These are phyloP conservation scores for Diaporthe caulivora DNA, from an alignment of 2,329 filamentous ascomycete species.

Conservation along the genomic window DNA sequence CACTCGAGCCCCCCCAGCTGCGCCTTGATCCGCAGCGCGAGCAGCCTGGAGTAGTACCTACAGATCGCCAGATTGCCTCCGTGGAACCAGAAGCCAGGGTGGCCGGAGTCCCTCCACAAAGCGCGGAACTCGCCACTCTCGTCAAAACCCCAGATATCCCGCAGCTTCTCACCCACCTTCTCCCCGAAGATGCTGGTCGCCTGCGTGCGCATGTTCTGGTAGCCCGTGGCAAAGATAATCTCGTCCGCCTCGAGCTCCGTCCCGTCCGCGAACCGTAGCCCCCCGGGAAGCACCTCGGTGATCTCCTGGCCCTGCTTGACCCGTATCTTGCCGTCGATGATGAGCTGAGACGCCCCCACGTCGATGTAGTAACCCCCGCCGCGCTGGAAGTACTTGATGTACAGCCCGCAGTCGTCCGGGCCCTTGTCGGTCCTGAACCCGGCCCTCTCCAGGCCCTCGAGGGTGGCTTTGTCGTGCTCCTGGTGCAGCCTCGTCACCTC, in stretches of 20 bases:
- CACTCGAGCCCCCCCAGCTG: constrained; percentile 47
- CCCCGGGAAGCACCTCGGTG: constrained; percentile 58
- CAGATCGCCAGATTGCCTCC: constrained; percentile 74
- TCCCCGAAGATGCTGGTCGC: constrained; percentile 73
- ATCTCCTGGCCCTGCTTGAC: constrained; percentile 72
- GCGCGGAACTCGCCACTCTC: constrained; percentile 66
- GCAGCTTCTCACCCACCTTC: constrained; percentile 67
- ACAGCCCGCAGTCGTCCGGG: constrained; percentile 67
- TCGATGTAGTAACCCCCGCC: constrained; percentile 80
- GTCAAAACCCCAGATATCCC: constrained; percentile 74
- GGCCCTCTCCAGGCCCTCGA: constrained; percentile 61
- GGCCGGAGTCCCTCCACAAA: constrained; percentile 71
- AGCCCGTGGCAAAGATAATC: constrained; percentile 74
- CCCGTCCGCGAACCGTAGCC: constrained; percentile 65
- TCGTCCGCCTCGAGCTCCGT: constrained; percentile 70
- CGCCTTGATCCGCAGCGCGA: constrained; percentile 67
- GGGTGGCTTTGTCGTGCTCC: constrained; percentile 52
- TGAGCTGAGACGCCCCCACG: constrained; percentile 72
- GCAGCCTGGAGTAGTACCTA: constrained; percentile 68
- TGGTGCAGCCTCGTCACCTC: constrained; percentile 52
- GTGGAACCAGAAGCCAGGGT: constrained; percentile 75
- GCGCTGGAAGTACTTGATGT: constrained; percentile 73
- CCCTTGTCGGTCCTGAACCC: constrained; percentile 74
- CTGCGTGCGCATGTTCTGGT: constrained; percentile 76
- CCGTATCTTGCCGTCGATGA: constrained; percentile 73